Evolutionary conservation across 805 yeast species (phyloP).

Genomic region (Saturnispora diversa): DNA sequence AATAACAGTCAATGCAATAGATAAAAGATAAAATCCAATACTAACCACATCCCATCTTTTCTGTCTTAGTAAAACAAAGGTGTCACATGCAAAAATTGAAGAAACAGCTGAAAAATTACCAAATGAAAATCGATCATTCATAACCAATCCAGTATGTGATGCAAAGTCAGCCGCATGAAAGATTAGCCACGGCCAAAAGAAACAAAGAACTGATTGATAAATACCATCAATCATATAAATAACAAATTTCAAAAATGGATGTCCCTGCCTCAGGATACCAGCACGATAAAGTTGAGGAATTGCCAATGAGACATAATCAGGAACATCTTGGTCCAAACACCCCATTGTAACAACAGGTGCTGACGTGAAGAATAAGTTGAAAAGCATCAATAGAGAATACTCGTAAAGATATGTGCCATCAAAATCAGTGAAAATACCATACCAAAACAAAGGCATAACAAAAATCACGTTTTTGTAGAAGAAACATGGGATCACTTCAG

Average conservation of each 20-base stretch:
- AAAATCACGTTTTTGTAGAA: conserved; percentile 71
- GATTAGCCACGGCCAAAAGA: conserved; percentile 57
- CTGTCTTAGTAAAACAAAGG: conserved; percentile 60
- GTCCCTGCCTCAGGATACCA: conserved; percentile 58
- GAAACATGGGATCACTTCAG: conserved; percentile 73
- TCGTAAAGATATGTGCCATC: conserved; percentile 75
- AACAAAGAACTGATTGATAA: conserved; percentile 63
- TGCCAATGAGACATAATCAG: conserved; percentile 52
- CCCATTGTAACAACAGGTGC: conserved; percentile 70
- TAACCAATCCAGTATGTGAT: conserved; percentile 38
- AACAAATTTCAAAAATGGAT: conserved; percentile 53
- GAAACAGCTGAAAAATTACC: conserved; percentile 57
- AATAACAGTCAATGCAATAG: conserved; percentile 50
- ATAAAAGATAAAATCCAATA: conserved; percentile 41
- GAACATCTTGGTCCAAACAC: conserved; percentile 67
- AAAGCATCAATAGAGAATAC: conserved; percentile 69
- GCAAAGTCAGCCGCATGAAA: conserved; percentile 40
- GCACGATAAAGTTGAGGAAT: conserved; percentile 64
- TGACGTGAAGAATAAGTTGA: conserved; percentile 75
- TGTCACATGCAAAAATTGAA: conserved; percentile 56
- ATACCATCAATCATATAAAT: conserved; percentile 61
- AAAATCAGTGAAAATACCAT: conserved; percentile 55
- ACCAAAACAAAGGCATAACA: conserved; percentile 72
- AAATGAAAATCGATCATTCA: conserved; percentile 64
- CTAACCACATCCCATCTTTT: conserved; percentile 74